These are phyloP conservation scores for Lasiodiplodia sp. DNA, from an alignment of 2,329 filamentous ascomycete genomes.

Conservation along the genomic window DNA sequence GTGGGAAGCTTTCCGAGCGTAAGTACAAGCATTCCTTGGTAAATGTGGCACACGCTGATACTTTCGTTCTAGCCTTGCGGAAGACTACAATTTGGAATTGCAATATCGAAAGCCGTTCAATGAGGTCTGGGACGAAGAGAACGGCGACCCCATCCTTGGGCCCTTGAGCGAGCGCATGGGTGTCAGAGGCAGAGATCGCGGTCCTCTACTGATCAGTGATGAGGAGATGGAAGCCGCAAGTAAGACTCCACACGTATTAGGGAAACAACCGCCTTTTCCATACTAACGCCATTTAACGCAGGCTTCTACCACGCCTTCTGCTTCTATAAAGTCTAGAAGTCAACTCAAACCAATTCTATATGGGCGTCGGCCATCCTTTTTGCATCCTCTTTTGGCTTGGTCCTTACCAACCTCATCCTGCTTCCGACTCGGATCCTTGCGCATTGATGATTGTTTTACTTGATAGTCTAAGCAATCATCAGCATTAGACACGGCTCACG, in stretches of 20 bases:
- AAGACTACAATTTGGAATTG: slow-evolving; percentile 95
- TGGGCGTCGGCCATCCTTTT: not conserved
- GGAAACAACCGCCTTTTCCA: slow-evolving; percentile 23
- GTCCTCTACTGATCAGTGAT: slow-evolving; percentile 72
- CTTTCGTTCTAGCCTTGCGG: slow-evolving; percentile 63
- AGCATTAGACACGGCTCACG: not conserved
- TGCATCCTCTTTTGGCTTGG: not conserved
- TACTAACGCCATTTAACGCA: slow-evolving; percentile 31
- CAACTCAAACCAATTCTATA: not conserved
- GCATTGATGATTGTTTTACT: not conserved
- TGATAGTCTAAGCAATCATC: not conserved
- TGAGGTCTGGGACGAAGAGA: slow-evolving; percentile 92
- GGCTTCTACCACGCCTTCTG: slow-evolving; percentile 93
- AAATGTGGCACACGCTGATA: slow-evolving; percentile 33
- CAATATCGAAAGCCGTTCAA: slow-evolving; percentile 91
- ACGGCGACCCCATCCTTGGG: slow-evolving; percentile 81
- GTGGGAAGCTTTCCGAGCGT: slow-evolving; percentile 94
- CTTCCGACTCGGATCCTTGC: not conserved
- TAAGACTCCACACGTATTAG: slow-evolving; percentile 38
- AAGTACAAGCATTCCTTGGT: not conserved
- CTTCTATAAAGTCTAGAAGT: slow-evolving; percentile 86
- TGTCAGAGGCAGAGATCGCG: slow-evolving; percentile 75
- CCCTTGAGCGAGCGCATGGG: slow-evolving; percentile 95
- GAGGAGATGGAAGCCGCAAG: slow-evolving; percentile 92
- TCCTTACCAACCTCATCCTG: not conserved